Percentiles rank a stretch among this genome's conserved stretches.
Conservation (phyloP, 176 grass and related monocot genomes). For the Typha latifolia region DNA sequence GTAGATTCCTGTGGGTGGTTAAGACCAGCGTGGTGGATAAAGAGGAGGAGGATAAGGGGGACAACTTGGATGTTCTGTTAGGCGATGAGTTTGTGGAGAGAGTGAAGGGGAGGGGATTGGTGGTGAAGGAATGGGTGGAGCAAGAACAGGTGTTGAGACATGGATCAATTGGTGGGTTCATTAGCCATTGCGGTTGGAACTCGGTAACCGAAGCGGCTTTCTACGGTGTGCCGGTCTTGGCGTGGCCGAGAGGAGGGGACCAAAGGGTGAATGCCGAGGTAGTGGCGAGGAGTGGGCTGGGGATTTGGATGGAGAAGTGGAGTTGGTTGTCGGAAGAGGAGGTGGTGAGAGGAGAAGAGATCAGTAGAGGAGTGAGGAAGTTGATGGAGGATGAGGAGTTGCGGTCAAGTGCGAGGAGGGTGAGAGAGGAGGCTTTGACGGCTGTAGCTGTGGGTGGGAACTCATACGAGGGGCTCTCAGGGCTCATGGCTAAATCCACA, state of each 20-base stretch:
- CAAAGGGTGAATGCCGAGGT: slow-evolving; percentile 54
- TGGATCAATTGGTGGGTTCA: slow-evolving; percentile 37
- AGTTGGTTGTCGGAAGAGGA: slow-evolving; percentile 55
- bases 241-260: slow-evolving; percentile 50
- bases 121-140: slow-evolving; percentile 66
- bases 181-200: slow-evolving; percentile 87
- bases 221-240: slow-evolving; percentile 42
- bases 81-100: slow-evolving; percentile 36
- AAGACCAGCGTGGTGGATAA: slow-evolving; percentile 43
- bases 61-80: slow-evolving; percentile 26
- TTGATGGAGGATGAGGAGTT: slow-evolving; percentile 12
- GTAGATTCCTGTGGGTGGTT: slow-evolving; percentile 74
- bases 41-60: slow-evolving; percentile 23
- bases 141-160: slow-evolving; percentile 47
- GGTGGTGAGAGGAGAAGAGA: slow-evolving; percentile 13
- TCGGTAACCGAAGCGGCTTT: slow-evolving; percentile 51
- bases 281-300: slow-evolving; percentile 20
- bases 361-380: slow-evolving; percentile 22
- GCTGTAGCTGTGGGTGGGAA: slow-evolving; percentile 19
- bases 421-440: slow-evolving; percentile 10
- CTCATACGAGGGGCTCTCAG: slow-evolving; percentile 22
- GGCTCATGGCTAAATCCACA: not conserved
- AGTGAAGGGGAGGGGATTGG: slow-evolving; percentile 28
- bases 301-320: slow-evolving; percentile 40
- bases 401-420: slow-evolving; percentile 2